phyloP scores from a whole-genome alignment of 1,284 basidiomycete species.

The Heliocybe sulcata region DNA sequence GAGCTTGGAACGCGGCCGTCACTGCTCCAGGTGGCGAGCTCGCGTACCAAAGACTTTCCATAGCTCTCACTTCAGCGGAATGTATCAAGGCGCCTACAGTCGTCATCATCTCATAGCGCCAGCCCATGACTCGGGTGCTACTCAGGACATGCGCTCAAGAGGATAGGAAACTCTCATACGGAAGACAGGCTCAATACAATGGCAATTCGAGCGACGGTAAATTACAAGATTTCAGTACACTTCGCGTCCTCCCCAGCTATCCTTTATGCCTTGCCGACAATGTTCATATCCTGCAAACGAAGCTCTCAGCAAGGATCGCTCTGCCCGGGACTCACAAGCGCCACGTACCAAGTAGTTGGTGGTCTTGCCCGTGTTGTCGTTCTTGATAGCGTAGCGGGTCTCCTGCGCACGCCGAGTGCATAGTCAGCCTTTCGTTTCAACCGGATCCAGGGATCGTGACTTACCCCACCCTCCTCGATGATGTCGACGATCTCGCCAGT shows the following conservation, averaged over 20 bases:
- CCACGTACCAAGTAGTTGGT: conserved; percentile 29
- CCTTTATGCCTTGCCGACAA: conserved; percentile 23
- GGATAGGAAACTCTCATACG: too few relatives aligned
- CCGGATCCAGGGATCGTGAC: conserved; percentile 3
- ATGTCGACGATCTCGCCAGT: conserved; percentile 28
- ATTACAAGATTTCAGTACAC: neutral
- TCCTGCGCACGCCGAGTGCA: conserved; percentile 14
- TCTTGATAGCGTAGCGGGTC: conserved; percentile 30
- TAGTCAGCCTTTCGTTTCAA: neutral
- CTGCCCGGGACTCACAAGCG: neutral
- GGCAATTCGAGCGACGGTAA: neutral
- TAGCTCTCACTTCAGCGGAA: too few relatives aligned
- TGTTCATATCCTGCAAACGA: conserved; percentile 28
- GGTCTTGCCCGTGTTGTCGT: conserved; percentile 33
- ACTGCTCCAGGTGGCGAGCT: too few relatives aligned
- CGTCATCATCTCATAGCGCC: too few relatives aligned
- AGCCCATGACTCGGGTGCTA: too few relatives aligned
- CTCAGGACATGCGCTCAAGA: too few relatives aligned
- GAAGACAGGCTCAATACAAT: too few relatives aligned
- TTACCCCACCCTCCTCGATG: conserved; percentile 19
- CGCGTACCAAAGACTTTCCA: too few relatives aligned
- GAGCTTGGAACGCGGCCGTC: too few relatives aligned
- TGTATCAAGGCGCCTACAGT: too few relatives aligned
- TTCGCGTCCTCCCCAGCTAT: neutral
- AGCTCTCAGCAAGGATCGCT: neutral